phyloP scores from a whole-genome alignment of 108 stramenopile species.

The Cylindrotheca fusiformis region DNA sequence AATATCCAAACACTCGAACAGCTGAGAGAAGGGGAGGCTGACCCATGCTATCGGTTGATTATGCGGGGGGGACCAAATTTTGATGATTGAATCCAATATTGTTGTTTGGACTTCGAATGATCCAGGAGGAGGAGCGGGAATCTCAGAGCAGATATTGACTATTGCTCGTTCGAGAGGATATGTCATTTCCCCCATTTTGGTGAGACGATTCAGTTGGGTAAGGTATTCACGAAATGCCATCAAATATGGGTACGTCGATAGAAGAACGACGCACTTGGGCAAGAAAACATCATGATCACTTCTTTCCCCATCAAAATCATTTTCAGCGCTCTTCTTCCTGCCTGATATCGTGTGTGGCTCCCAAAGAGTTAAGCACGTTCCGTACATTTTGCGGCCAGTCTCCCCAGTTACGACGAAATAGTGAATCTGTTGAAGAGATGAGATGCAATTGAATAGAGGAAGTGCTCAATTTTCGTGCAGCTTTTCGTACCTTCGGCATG shows the following conservation, averaged over 20 bases:
- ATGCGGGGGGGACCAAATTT: slow-evolving; percentile 93
- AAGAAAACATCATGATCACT: slow-evolving; percentile 48
- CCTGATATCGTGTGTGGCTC: slow-evolving; percentile 63
- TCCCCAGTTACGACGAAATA: slow-evolving; percentile 85
- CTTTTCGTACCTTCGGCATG: too few species aligned
- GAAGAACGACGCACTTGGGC: slow-evolving; percentile 90
- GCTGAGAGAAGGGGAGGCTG: slow-evolving; percentile 82
- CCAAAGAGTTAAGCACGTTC: slow-evolving; percentile 76
- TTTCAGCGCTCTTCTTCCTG: slow-evolving; percentile 7
- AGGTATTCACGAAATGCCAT: slow-evolving; percentile 87
- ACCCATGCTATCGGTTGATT: slow-evolving; percentile 94
- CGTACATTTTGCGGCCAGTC: slow-evolving; percentile 78
- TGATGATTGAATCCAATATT: slow-evolving; percentile 69
- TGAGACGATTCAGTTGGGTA: slow-evolving; percentile 92
- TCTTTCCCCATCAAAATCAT: slow-evolving; percentile 6
- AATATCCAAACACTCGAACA: slow-evolving; percentile 90
- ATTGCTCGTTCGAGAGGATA: slow-evolving; percentile 95
- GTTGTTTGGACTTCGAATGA: slow-evolving; percentile 81
- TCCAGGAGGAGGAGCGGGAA: slow-evolving; percentile 96
- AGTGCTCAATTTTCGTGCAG: too few species aligned
- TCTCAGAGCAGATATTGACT: slow-evolving; percentile 91
- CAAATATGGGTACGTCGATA: slow-evolving; percentile 95
- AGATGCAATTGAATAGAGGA: too few species aligned
- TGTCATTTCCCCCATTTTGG: slow-evolving; percentile 81
- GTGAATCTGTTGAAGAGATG: too few species aligned